Evolutionary conservation across 2,329 filamentous ascomycete genomes (phyloP).

Genomic region (Tolypocladium ovalisporum): DNA sequence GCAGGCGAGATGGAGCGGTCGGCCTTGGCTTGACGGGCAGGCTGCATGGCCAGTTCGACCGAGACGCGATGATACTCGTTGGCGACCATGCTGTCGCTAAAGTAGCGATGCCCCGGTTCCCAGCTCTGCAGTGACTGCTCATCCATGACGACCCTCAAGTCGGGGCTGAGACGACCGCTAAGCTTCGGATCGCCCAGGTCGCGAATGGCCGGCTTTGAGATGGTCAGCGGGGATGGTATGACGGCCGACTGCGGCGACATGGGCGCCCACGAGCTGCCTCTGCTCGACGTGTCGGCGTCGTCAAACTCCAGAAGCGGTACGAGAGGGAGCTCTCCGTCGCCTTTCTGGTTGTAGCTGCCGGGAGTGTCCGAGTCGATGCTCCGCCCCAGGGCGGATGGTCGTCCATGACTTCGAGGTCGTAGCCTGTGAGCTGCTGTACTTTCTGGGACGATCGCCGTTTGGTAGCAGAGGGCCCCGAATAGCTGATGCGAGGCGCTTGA

Average conservation of each 20-base stretch:
- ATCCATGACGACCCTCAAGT: neutral
- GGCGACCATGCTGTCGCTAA: conserved; percentile 18
- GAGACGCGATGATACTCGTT: conserved; percentile 25
- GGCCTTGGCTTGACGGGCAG: neutral
- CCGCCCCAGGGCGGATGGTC: neutral
- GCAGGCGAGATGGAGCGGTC: neutral
- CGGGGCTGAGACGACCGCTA: neutral
- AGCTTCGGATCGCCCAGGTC: conserved; percentile 3
- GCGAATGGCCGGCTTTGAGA: conserved; percentile 1
- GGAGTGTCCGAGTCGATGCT: conserved; percentile 3
- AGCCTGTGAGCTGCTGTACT: conserved; percentile 29
- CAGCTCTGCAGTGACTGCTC: conserved; percentile 4
- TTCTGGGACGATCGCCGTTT: conserved; percentile 23
- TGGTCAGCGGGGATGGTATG: conserved; percentile 4
- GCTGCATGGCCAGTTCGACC: conserved; percentile 16
- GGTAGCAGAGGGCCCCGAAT: conserved; percentile 4
- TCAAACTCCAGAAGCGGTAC: conserved; percentile 10
- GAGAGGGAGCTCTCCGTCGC: conserved; percentile 2
- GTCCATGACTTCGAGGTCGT: conserved; percentile 20
- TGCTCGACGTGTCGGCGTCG: conserved; percentile 7
- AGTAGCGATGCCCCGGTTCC: conserved; percentile 14
- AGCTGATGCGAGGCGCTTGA: neutral
- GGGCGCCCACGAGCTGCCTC: conserved; percentile 10
- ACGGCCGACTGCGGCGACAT: conserved; percentile 6
- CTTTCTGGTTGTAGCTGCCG: neutral